Evolutionary conservation across 169 alveolate species (phyloP).

Genomic region (Eimeria nieschulzi): DNA sequence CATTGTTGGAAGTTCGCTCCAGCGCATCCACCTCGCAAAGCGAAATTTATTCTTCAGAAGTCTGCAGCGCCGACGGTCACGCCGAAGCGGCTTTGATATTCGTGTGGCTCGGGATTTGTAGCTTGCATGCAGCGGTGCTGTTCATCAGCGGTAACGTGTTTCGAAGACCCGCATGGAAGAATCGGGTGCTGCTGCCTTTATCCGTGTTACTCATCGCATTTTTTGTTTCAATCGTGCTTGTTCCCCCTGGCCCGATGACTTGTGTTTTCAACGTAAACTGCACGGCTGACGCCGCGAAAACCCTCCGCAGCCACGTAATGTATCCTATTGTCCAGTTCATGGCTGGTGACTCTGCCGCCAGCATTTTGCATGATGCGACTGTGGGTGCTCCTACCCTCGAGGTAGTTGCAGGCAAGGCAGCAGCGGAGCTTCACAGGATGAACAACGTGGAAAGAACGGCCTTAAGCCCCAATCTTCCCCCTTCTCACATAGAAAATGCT

Average conservation of each 20-base stretch:
- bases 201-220: conserved; percentile 14
- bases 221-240: neutral
- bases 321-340: neutral
- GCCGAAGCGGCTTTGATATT: conserved; percentile 84
- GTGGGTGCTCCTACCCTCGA: conserved; percentile 1
- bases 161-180: conserved; percentile 81
- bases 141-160: conserved; percentile 84
- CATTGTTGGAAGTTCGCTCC: too few species aligned
- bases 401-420: conserved; percentile 1
- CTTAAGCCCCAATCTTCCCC: too few species aligned
- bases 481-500: neutral
- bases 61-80: conserved; percentile 83
- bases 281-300: conserved; percentile 15
- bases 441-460: neutral
- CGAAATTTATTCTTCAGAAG: neutral
- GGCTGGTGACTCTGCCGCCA: conserved; percentile 10
- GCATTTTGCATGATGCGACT: neutral
- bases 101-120: conserved; percentile 86
- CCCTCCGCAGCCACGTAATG: neutral
- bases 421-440: neutral
- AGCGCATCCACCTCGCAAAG: too few species aligned
- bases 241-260: conserved; percentile 24
- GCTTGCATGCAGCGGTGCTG: conserved; percentile 86
- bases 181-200: conserved; percentile 78
- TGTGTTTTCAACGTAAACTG: conserved; percentile 63